These are phyloP conservation scores for Neurospora sp. DNA, from an alignment of 495 filamentous ascomycete genomes.

Conservation along the genomic window DNA sequence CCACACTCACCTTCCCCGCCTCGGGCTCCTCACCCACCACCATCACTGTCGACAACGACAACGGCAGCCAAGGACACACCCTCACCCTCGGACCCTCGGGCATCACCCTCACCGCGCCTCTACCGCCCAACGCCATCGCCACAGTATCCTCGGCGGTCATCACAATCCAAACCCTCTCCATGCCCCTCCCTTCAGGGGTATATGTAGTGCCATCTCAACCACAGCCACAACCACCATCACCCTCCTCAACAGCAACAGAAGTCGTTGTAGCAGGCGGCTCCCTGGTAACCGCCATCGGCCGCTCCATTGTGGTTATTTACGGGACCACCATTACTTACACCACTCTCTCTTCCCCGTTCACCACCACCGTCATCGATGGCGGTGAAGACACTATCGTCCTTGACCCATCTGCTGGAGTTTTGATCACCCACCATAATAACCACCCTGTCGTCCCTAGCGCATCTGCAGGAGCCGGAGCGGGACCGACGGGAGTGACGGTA, in stretches of 20 bases:
- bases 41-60: neutral
- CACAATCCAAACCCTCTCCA: neutral
- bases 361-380: slow-evolving; percentile 20
- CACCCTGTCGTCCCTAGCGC: neutral
- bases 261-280: slow-evolving; percentile 36
- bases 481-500: neutral
- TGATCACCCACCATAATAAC: slow-evolving; percentile 23
- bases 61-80: neutral
- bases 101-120: neutral
- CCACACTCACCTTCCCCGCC: slow-evolving; percentile 26
- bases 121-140: neutral
- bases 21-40: slow-evolving; percentile 21
- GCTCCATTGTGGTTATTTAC: slow-evolving; percentile 31
- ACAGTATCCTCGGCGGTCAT: neutral
- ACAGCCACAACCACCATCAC: neutral
- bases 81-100: neutral
- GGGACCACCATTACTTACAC: slow-evolving; percentile 35
- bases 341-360: slow-evolving; percentile 11
- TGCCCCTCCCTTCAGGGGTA: neutral
- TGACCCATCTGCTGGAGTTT: slow-evolving; percentile 28
- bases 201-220: neutral
- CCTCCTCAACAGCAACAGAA: slow-evolving; percentile 4
- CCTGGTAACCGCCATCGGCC: slow-evolving; percentile 36
- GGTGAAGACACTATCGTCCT: slow-evolving; percentile 36
- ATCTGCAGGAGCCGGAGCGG: neutral